These are phyloP conservation scores for Protea cynaroides DNA, from an alignment of 164 flowering plant genomes.

Conservation along the genomic window DNA sequence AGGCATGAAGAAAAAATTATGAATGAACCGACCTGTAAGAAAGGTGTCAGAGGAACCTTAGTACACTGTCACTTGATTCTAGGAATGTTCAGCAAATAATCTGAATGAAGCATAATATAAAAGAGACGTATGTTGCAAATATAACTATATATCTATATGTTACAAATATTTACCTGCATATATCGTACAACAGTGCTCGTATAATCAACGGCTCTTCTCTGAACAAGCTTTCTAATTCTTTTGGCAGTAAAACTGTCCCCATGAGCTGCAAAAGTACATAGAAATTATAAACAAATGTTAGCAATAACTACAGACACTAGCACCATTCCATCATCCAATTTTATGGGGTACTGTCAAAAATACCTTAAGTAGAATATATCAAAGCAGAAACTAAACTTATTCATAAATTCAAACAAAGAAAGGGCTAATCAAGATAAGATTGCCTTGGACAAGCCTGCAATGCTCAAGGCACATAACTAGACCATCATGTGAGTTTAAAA, in stretches of 20 bases:
- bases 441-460: background rate
- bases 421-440: background rate
- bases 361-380: background rate
- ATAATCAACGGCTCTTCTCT: conserved; percentile 93
- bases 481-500: no score
- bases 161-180: conserved; percentile 55
- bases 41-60: no score
- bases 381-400: background rate
- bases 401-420: no score
- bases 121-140: no score
- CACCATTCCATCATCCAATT: background rate
- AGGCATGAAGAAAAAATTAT: no score
- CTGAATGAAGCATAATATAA: no score
- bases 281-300: background rate
- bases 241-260: conserved; percentile 79
- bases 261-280: conserved; percentile 46
- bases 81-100: no score
- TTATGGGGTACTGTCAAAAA: background rate
- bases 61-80: no score
- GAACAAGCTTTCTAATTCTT: conserved; percentile 90
- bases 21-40: no score
- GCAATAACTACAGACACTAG: background rate
- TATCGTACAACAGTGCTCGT: conserved; percentile 93
- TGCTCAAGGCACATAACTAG: background rate
- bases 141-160: no score